Evolutionary conservation across 495 filamentous ascomycete genomes (phyloP).

Genomic region (Aspergillus bertholletiae): DNA sequence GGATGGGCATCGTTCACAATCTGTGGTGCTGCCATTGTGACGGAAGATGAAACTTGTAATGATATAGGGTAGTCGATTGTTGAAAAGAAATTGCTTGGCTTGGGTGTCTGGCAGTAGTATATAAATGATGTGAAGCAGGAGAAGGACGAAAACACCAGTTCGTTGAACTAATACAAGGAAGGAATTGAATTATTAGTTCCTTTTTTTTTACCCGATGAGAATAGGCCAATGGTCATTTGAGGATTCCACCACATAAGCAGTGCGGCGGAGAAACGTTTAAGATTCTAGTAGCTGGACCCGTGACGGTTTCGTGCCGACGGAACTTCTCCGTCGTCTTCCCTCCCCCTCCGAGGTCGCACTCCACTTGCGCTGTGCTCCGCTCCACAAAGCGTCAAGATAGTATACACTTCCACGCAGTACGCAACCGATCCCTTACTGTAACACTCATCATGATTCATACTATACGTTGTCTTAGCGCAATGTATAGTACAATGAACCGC

Average conservation of each 20-base stretch:
- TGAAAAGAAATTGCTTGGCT: not conserved
- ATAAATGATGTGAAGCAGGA: slow-evolving; percentile 1
- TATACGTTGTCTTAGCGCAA: no score
- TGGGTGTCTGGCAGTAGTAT: not conserved
- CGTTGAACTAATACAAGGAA: not conserved
- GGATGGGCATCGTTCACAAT: slow-evolving; percentile 11
- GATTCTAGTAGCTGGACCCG: not conserved
- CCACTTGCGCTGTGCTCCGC: slow-evolving; percentile 1
- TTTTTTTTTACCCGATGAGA: not conserved
- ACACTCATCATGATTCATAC: not conserved
- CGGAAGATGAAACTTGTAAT: not conserved
- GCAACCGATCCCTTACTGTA: not conserved
- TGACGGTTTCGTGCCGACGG: not conserved
- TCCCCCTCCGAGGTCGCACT: slow-evolving; percentile 2
- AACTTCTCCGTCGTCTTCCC: not conserved
- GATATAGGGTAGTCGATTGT: not conserved
- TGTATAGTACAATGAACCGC: no score
- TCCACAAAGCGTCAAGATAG: not conserved
- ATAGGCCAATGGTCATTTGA: slow-evolving; percentile 7
- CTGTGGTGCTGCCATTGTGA: slow-evolving; percentile 21
- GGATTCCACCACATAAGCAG: not conserved
- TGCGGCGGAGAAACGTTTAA: slow-evolving; percentile 27
- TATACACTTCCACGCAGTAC: no score
- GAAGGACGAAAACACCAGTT: not conserved
- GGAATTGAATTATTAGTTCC: not conserved